phyloP scores from a whole-genome alignment of 192 early-diverging fungal genomes.

The Entomortierella lignicola region DNA sequence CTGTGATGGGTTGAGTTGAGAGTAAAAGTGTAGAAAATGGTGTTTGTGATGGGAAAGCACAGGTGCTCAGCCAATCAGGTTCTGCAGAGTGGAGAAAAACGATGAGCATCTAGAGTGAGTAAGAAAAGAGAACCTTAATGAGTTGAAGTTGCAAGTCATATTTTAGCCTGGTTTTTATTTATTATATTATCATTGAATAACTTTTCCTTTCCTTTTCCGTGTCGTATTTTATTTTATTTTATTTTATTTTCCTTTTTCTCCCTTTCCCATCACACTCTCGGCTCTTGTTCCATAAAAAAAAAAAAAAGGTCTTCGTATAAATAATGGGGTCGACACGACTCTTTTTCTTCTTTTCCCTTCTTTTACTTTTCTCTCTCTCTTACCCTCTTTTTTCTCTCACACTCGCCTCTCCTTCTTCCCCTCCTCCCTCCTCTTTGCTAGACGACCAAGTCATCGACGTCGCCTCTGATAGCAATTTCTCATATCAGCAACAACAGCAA shows the following conservation, averaged over 20 bases:
- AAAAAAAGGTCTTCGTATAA: background rate
- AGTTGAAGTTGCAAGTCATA: background rate
- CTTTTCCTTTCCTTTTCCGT: constrained; percentile 27
- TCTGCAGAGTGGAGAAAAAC: background rate
- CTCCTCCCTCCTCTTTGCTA: constrained; percentile 3
- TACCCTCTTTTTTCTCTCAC: background rate
- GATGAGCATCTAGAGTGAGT: background rate
- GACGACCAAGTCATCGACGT: background rate
- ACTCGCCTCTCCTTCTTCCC: constrained; percentile 17
- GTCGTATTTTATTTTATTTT: background rate
- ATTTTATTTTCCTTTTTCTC: background rate
- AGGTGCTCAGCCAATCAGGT: background rate
- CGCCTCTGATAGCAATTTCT: background rate
- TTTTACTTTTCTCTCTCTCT: background rate
- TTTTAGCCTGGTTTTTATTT: background rate
- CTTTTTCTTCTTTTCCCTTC: constrained; percentile 19
- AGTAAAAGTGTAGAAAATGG: background rate
- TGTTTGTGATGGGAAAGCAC: constrained; percentile 4
- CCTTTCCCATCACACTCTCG: background rate
- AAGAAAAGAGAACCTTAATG: background rate
- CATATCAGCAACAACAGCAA: constrained; percentile 6
- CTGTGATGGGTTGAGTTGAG: background rate
- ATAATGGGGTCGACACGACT: constrained; percentile 11
- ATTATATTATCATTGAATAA: background rate
- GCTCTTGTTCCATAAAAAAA: background rate